Conservation (phyloP, 163 green algal species). For the Chlamydomonas reinhardtii region DNA sequence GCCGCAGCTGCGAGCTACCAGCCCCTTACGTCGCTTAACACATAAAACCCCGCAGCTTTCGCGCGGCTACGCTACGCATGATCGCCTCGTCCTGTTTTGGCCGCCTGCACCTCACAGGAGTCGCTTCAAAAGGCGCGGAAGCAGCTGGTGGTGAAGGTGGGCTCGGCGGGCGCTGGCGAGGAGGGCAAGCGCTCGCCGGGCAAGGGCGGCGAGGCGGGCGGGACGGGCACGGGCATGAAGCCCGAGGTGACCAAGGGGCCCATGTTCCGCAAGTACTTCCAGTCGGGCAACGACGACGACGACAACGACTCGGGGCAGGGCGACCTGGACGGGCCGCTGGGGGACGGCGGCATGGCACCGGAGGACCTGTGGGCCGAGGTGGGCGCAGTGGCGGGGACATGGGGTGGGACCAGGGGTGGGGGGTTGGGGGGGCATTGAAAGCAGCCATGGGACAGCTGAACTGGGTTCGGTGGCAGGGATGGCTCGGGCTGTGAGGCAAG, state of each 20-base stretch:
- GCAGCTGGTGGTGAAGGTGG: conserved; percentile 62
- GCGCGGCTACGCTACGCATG: too few relatives aligned
- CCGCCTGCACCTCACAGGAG: conserved; percentile 3
- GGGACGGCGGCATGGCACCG: conserved; percentile 37
- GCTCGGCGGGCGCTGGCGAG: conserved; percentile 25
- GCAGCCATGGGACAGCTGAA: too few relatives aligned
- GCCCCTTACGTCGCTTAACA: too few relatives aligned
- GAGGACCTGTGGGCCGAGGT: conserved; percentile 59
- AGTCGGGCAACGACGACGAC: conserved; percentile 67
- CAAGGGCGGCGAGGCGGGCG: neutral
- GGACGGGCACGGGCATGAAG: conserved; percentile 26
- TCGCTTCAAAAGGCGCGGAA: conserved; percentile 54
- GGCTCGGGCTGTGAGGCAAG: too few relatives aligned
- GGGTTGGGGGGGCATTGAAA: too few relatives aligned
- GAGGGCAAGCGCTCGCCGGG: neutral
- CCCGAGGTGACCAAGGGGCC: conserved; percentile 44
- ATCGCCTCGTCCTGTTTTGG: too few relatives aligned
- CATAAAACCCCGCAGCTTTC: too few relatives aligned
- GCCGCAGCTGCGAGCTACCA: too few relatives aligned
- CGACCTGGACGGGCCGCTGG: conserved; percentile 47
- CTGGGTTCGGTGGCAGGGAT: too few relatives aligned
- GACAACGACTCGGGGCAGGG: conserved; percentile 42
- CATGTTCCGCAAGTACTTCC: conserved; percentile 72
- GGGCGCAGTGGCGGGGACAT: neutral
- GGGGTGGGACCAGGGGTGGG: too few relatives aligned